Evolutionary conservation across 139 green algal genomes (phyloP).

Genomic region (Volvox reticuliferus): DNA sequence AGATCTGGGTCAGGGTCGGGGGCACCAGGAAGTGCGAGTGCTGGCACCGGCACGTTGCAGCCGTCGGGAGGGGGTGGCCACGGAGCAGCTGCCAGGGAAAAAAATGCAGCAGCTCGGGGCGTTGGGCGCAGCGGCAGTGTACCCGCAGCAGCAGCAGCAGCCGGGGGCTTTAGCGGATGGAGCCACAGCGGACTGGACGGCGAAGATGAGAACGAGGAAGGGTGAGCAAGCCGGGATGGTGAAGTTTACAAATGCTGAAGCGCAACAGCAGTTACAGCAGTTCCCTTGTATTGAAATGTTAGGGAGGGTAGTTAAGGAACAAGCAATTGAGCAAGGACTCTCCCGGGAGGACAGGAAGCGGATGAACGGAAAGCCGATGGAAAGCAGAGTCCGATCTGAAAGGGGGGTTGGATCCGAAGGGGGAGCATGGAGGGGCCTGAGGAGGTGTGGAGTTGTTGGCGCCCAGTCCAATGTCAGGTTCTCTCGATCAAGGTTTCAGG

Average conservation of each 20-base stretch:
- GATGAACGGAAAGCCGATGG: background rate
- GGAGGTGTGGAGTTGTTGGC: too few species aligned
- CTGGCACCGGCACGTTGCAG: background rate
- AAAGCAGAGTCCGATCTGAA: too few species aligned
- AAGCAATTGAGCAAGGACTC: background rate
- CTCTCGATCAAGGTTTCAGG: too few species aligned
- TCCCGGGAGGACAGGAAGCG: background rate
- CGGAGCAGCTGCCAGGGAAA: background rate
- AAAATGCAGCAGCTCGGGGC: background rate
- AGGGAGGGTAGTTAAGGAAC: background rate
- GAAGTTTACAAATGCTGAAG: too few species aligned
- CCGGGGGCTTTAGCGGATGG: background rate
- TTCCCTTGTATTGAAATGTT: background rate
- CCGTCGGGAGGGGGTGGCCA: background rate
- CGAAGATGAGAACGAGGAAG: background rate
- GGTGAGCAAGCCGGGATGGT: background rate
- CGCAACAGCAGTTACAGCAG: background rate
- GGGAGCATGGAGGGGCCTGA: too few species aligned
- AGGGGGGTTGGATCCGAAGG: too few species aligned
- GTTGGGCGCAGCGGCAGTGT: background rate
- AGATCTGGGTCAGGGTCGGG: background rate
- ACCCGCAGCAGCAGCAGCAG: background rate
- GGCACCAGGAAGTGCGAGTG: background rate
- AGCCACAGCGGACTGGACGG: background rate
- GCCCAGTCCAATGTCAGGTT: too few species aligned